Percentiles rank a stretch among this genome's conserved stretches.
Conservation (phyloP, 1,139 yeast genomes). For the Torulaspora globosa region DNA sequence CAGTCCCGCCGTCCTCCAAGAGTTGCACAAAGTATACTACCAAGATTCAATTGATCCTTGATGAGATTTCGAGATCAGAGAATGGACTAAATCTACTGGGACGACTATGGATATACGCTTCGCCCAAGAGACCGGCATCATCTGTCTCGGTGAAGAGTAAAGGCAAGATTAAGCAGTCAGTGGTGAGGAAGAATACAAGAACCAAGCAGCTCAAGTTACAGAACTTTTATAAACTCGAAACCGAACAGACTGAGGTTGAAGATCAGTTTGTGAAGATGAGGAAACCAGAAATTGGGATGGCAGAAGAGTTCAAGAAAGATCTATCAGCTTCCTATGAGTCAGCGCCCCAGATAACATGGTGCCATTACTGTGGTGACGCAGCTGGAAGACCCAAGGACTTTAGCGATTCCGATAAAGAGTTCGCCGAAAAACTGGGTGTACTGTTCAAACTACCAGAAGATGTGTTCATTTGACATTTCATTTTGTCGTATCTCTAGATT, state of each 20-base stretch:
- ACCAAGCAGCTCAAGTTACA: conserved; percentile 19
- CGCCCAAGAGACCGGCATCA: conserved; percentile 50
- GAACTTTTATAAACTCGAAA: background rate
- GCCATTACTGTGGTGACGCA: conserved; percentile 91
- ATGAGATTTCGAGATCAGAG: conserved; percentile 18
- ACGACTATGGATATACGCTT: conserved; percentile 56
- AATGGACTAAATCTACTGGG: conserved; percentile 25
- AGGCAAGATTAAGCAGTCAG: conserved; percentile 7
- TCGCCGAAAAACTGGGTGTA: conserved; percentile 58
- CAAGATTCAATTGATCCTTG: conserved; percentile 43
- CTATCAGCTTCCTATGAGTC: conserved; percentile 13
- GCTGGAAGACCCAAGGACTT: conserved; percentile 79
- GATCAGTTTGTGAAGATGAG: conserved; percentile 47
- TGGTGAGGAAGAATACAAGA: conserved; percentile 5
- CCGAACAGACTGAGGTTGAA: background rate
- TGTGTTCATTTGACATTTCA: conserved; percentile 25
- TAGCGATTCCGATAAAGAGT: conserved; percentile 68
- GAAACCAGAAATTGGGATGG: conserved; percentile 77
- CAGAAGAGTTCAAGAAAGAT: conserved; percentile 47
- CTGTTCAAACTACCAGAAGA: conserved; percentile 69
- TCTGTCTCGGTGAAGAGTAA: conserved; percentile 30
- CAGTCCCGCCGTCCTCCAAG: conserved; percentile 45
- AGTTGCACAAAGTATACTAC: conserved; percentile 48
- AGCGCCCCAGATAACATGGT: conserved; percentile 32
- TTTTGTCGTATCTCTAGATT: conserved; percentile 14